Base-by-base conservation (phyloP, 176 grass and related monocot species). In the Cocos nucifera region DNA sequence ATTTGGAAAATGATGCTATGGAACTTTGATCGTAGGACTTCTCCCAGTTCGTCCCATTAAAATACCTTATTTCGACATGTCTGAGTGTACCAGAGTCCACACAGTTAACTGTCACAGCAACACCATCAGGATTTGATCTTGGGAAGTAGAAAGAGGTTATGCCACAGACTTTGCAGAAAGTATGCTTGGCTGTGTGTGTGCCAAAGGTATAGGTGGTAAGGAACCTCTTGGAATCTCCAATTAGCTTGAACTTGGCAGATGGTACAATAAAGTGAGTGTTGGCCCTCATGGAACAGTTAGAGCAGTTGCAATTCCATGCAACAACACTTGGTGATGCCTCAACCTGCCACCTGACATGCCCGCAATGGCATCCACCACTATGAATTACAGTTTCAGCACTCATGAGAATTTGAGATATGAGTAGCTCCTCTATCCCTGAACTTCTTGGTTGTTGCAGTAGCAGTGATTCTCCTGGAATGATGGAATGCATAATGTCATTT, bases 121-220 rank as follows among this genome's bases (percentile, higher is more conserved):
- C 30, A 56, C 87, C 83, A 55, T 91, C 92, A 23, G 83, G 80
- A 69, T 91, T 88, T 21, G 81, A 85, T 69, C 87, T 62, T 50
- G 87, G 84, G 10, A 44, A 54, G 86, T 97, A 97, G 77, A 85
- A 97, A 2, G 92, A 97, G 66, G 83, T 82, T 68, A 96, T 90
- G 49, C 83, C 87, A 48, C 86, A 96, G 17, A 80, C 32, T 83
- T 75, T 82, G 75, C 91, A 90, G 75, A 96, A 90, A 20, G 23
- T 78, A 64, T 96, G 91, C 61, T 80, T 88, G 17, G 83, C 86
- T 14, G 83, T 90, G 78, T 82, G 86, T 30, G 91, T 90, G 59
- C 86, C 91, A 57, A 90, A 96, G 56, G 80, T 85, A 72, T 96
- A 96, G 26, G 80, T 80, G 73, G 91, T 80, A 22, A 96, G 76